phyloP scores from a whole-genome alignment of 2,329 filamentous ascomycete genomes.

The Zymoseptoria passerinii region DNA sequence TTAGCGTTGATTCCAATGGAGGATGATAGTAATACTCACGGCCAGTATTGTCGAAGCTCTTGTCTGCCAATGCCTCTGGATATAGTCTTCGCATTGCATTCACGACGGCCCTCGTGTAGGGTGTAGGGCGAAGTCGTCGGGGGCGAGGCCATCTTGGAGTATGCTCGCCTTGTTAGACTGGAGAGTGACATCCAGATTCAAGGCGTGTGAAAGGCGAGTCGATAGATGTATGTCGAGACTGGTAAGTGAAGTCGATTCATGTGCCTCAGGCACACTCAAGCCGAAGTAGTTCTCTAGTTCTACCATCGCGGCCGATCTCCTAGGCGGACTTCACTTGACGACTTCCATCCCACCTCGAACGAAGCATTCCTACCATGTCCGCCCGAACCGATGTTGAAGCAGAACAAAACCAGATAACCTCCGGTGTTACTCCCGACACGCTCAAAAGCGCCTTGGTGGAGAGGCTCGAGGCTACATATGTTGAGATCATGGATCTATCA shows the following conservation, averaged over 20 bases:
- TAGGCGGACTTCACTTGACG: not conserved
- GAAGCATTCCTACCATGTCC: conserved; percentile 30
- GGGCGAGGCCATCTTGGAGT: conserved; percentile 34
- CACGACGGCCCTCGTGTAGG: conserved; percentile 62
- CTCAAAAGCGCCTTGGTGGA: conserved; percentile 61
- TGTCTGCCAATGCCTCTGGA: conserved; percentile 80
- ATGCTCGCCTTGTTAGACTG: conserved; percentile 5
- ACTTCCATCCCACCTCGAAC: conserved; percentile 1
- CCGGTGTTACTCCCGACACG: conserved; percentile 61
- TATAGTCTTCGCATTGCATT: conserved; percentile 78
- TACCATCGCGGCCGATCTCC: no score
- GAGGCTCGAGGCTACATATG: conserved; percentile 65
- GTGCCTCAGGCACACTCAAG: not conserved
- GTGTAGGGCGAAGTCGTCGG: conserved; percentile 51
- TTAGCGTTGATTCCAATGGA: not conserved
- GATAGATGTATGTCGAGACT: not conserved
- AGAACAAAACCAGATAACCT: conserved; percentile 41
- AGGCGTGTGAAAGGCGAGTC: not conserved
- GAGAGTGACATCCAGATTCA: not conserved
- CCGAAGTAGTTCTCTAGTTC: no score
- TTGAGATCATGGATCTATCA: conserved; percentile 86
- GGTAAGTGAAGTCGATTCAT: not conserved
- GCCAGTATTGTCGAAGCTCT: conserved; percentile 94
- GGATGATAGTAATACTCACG: conserved; percentile 28
- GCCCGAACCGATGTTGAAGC: conserved; percentile 37